These are phyloP conservation scores for Sporisorium sorghi DNA, from an alignment of 1,284 basidiomycete genomes.

Conservation along the genomic window DNA sequence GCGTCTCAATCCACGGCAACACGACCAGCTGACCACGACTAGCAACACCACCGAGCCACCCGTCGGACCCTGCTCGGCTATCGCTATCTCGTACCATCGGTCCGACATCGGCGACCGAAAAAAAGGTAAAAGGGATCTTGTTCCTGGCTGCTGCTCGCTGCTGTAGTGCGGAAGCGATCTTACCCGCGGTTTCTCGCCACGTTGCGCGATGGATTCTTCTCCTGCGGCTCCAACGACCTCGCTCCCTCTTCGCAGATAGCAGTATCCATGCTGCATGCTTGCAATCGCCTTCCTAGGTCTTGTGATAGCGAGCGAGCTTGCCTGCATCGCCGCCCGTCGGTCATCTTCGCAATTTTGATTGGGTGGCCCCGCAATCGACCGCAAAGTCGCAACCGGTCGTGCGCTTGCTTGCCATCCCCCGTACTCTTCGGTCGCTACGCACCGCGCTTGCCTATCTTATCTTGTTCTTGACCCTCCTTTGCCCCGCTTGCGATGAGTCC, in stretches of 20 bases:
- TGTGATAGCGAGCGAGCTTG: not conserved
- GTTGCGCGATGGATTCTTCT: not conserved
- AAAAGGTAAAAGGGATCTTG: not conserved
- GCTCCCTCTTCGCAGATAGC: not conserved
- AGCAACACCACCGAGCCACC: not conserved
- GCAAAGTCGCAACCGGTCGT: not conserved
- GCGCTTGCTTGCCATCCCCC: not conserved
- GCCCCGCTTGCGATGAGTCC: not conserved
- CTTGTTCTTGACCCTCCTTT: not conserved
- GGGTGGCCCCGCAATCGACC: not conserved
- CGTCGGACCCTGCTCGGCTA: constrained; percentile 32
- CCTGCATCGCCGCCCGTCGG: constrained; percentile 17
- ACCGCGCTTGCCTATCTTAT: constrained; percentile 17
- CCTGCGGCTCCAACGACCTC: not conserved
- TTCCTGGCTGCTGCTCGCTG: not conserved
- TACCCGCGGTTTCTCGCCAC: not conserved
- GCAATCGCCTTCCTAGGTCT: no score
- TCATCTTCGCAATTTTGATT: not conserved
- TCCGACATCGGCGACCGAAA: constrained; percentile 21
- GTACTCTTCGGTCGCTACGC: not conserved
- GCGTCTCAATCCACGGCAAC: not conserved
- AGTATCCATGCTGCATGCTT: no score
- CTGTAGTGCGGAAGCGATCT: not conserved
- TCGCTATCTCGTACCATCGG: constrained; percentile 9
- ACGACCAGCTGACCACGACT: constrained; percentile 3